These are phyloP conservation scores for Notholithocarpus densiflorus DNA, from an alignment of 306 rosid genomes.

Conservation along the genomic window DNA sequence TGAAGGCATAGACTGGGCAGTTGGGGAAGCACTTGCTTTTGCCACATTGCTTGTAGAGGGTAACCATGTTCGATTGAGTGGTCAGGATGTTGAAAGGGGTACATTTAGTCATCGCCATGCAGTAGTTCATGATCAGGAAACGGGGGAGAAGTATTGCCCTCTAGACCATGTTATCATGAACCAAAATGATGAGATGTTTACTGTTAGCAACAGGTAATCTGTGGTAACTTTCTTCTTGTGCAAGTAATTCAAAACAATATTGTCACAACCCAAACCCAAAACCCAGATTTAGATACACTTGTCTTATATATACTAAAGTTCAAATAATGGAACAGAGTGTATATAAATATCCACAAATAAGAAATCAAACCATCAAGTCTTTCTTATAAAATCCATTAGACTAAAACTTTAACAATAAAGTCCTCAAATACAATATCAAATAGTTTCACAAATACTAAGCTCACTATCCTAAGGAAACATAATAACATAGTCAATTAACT, in stretches of 20 bases:
- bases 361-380: no score
- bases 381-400: no score
- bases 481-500: no score
- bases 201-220: constrained; percentile 95
- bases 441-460: no score
- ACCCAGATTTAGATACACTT: no score
- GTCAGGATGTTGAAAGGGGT: constrained; percentile 98
- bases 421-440: no score
- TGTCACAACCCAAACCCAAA: no score
- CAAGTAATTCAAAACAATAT: not conserved
- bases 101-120: constrained; percentile 96
- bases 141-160: constrained; percentile 82
- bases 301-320: no score
- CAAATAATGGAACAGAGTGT: no score
- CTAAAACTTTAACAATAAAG: no score
- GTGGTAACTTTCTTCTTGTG: constrained; percentile 3
- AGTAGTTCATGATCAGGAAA: constrained; percentile 87
- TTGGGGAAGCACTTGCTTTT: constrained; percentile 94
- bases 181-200: constrained; percentile 90
- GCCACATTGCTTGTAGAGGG: constrained; percentile 91
- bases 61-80: constrained; percentile 90
- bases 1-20: constrained; percentile 95
- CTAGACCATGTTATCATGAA: constrained; percentile 75
- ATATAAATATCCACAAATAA: no score
- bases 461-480: no score